Evolutionary conservation across 805 yeast genomes (phyloP), one percentile per base, ranked within the genome.

Genomic region (Wickerhamomyces ciferrii): DNA sequence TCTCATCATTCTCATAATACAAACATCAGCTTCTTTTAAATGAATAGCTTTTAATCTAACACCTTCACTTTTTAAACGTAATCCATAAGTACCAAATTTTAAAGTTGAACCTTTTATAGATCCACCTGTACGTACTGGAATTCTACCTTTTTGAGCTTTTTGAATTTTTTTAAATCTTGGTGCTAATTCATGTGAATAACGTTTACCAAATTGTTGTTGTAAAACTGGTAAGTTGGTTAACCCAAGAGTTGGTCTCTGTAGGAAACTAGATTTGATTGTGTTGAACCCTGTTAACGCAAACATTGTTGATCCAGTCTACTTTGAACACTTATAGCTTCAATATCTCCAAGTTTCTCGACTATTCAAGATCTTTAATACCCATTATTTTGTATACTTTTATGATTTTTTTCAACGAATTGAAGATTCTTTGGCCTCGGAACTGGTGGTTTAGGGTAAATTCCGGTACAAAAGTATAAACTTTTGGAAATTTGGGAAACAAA

Each of bases 111-210:
- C 99, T 63, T 87, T 90, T 45, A 78, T 74, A 2, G 97, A 90
- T 2, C 97, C 97, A 44, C 99, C 99, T 14, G 86, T 87, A 66
- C 96, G 84, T 11, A 91, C 97, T 1, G 95, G 79, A 7, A 94
- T 97, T 56, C 97, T 76, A 24, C 99, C 99, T 65, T 94, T 94
- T 67, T 87, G 90, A 42, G 88, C 87, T 66, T 92, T 92, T 57
- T 79, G 74, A 20, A 55, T 45, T 24, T 55, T 47, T 34, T 56
- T 60, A 53, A 60, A 60, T 44, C 64, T 52, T 43, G 64, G 64
- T 7, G 63, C 61, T 18, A 44, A 56, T 42, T 60, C 63, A 41
- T 60, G 64, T 15, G 54, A 50, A 42, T 52, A 60, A 48, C 64
- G 59, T 47, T 54, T 60, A n/a, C 56, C 59, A 4, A 52, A n/a